Percentiles rank a stretch among this genome's conserved stretches.
Conservation (phyloP, 192 early-diverging fungal genomes). For the Jimgerdemannia flammicorona region DNA sequence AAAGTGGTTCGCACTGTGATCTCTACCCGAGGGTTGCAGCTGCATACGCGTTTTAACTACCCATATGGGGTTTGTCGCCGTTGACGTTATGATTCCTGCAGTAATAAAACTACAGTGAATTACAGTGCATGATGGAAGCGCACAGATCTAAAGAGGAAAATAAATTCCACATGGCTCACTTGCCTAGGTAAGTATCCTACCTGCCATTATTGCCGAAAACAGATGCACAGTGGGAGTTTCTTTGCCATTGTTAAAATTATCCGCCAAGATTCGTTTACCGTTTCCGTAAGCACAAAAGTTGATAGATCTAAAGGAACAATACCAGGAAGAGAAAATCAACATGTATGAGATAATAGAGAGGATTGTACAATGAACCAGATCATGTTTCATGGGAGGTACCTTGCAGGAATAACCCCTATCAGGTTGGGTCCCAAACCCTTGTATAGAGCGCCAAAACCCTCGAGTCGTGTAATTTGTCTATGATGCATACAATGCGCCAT, state of each 20-base stretch:
- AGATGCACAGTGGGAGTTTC: conserved; percentile 83
- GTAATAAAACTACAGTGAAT: conserved; percentile 5
- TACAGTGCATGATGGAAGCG: conserved; percentile 41
- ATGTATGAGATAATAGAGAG: no score
- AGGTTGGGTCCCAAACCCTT: conserved; percentile 94
- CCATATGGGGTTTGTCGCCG: conserved; percentile 96
- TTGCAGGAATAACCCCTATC: conserved; percentile 82
- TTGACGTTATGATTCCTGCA: conserved; percentile 54
- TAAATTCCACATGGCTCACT: no score
- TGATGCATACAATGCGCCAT: neutral
- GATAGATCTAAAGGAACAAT: conserved; percentile 59
- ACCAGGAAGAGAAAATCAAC: no score
- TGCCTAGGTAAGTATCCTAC: no score
- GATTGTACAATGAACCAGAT: no score
- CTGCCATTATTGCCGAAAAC: conserved; percentile 36
- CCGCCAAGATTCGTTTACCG: conserved; percentile 75
- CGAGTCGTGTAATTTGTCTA: conserved; percentile 61
- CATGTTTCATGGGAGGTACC: no score
- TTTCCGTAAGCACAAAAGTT: conserved; percentile 93
- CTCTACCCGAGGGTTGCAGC: conserved; percentile 52
- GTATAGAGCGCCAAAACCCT: conserved; percentile 85
- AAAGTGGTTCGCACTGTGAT: neutral
- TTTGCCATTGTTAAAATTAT: conserved; percentile 60
- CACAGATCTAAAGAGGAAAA: no score
- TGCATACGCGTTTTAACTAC: conserved; percentile 96